Percentiles rank a stretch among this genome's conserved stretches.
phyloP scores from a whole-genome alignment of 805 yeast genomes.

The Candida stauntonica region DNA sequence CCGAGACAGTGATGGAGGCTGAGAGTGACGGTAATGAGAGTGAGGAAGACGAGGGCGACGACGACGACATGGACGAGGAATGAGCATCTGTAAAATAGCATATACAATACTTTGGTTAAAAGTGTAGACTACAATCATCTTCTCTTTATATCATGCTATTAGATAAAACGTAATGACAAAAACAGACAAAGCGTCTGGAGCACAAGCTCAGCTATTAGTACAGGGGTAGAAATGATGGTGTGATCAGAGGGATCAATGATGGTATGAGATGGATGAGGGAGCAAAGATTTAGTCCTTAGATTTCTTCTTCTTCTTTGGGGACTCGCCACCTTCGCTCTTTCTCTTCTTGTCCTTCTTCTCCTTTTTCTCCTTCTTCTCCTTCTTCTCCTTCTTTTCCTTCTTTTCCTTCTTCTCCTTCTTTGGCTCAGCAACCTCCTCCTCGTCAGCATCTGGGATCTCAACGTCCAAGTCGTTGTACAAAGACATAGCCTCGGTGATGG shows the following conservation, averaged over 20 bases:
- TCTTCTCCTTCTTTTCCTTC: constrained; percentile 49
- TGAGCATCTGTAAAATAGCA: neutral
- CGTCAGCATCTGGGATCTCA: constrained; percentile 34
- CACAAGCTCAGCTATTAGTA: constrained; percentile 7
- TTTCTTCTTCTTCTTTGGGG: constrained; percentile 17
- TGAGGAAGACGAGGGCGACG: constrained; percentile 47
- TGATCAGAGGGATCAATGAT: constrained; percentile 1
- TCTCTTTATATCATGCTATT: constrained; percentile 6
- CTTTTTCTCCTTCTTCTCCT: constrained; percentile 48
- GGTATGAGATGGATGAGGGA: constrained; percentile 2
- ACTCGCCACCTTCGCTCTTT: constrained; percentile 15
- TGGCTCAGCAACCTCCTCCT: constrained; percentile 29
- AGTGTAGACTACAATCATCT: too few species aligned
- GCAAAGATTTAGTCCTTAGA: constrained; percentile 9
- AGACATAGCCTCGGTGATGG: constrained; percentile 86
- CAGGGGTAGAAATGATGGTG: constrained; percentile 1
- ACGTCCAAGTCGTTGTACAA: constrained; percentile 49
- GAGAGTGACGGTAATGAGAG: constrained; percentile 63
- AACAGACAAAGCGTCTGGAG: neutral
- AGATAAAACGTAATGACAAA: constrained; percentile 6
- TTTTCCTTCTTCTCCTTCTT: constrained; percentile 44
- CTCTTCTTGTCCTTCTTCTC: constrained; percentile 44
- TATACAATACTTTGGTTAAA: too few species aligned
- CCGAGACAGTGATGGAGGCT: constrained; percentile 56
- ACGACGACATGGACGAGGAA: constrained; percentile 19